Conservation (phyloP, 2,329 filamentous ascomycete genomes). For the Colletotrichum abscissum region DNA sequence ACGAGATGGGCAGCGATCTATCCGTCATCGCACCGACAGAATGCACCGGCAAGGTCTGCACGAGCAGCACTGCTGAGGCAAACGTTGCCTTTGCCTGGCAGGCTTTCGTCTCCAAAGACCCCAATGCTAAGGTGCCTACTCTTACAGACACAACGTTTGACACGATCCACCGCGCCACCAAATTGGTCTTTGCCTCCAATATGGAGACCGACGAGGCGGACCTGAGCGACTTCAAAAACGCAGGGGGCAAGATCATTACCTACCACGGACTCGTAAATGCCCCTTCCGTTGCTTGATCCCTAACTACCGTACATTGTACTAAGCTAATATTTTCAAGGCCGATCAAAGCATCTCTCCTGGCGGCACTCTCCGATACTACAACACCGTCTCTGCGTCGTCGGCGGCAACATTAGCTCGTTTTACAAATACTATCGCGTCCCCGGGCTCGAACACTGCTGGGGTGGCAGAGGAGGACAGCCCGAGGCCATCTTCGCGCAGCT, state of each 20-base stretch:
- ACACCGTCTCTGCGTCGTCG: constrained; percentile 37
- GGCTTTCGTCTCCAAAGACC: not conserved
- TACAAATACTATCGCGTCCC: constrained; percentile 46
- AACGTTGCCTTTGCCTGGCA: not conserved
- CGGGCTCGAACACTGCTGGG: constrained; percentile 45
- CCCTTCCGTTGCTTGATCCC: not conserved
- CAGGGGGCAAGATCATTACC: constrained; percentile 52
- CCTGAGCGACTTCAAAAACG: constrained; percentile 49
- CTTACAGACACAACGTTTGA: not conserved
- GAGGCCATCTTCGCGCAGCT: constrained; percentile 40
- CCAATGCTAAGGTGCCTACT: not conserved
- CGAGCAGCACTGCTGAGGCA: not conserved
- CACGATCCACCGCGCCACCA: not conserved
- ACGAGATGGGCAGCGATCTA: constrained; percentile 3
- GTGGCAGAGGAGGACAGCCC: constrained; percentile 41
- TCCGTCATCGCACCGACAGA: not conserved
- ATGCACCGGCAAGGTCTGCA: not conserved
- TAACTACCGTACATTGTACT: fast-evolving
- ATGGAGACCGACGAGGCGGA: constrained; percentile 6
- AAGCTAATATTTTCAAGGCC: constrained; percentile 12
- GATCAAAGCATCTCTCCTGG: constrained; percentile 35
- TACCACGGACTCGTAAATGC: constrained; percentile 47
- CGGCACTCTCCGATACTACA: constrained; percentile 42
- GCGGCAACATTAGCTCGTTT: constrained; percentile 34
- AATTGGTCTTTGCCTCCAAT: not conserved